Evolutionary conservation across 495 filamentous ascomycete genomes (phyloP), one percentile per base, ranked within the genome.

Genomic region (Neurospora sp.): DNA sequence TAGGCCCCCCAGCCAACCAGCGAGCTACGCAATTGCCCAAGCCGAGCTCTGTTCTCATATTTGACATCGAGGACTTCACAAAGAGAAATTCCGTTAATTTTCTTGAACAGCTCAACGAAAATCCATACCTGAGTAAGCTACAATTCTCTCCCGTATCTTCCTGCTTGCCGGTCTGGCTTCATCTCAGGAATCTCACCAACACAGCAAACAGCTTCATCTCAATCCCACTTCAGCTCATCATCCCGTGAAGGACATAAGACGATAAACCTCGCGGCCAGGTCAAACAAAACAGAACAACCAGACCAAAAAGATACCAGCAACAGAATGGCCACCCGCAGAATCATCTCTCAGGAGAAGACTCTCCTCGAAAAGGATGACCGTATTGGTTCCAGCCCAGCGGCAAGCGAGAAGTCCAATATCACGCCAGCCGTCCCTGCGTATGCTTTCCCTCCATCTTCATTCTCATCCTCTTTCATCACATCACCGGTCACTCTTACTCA

Each of bases 371-470:
- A 87, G 76, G 86, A 88, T 78, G 87, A 88, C 76, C 78, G 77
- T 40, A 77, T 79, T 62, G 80, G 79, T 73, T 76, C 80, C 59
- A 82, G 78, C 76, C 72, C 83, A 2, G 76, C 77, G 37, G 72
- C 79, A n/a, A 70, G 72, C 10, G 81, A 84, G 73, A 85, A 85
- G 70, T 85, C 85, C 48, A 83, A 82, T 79, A 87, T 85, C 71
- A 73, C 91, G 18, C 89, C 92, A 62, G 91, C 90, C 42, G 92
- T 96, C 41, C 92, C 93, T 44, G 85, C 85, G 92, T 94, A 84
- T 80, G 89, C 86, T 70, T 41, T 16, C 70, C 46, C 75, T 37
- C 35, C 35, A 35, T 35, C 35, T 35, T 31, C 62, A 38, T 71
- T 44, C 40, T 74, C 59, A 38, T 59, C 69, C 37, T 35, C 35